Percentiles rank a stretch among this genome's conserved stretches.
Conservation (phyloP, 2,329 filamentous ascomycete species). For the Coniochaeta sp. region DNA sequence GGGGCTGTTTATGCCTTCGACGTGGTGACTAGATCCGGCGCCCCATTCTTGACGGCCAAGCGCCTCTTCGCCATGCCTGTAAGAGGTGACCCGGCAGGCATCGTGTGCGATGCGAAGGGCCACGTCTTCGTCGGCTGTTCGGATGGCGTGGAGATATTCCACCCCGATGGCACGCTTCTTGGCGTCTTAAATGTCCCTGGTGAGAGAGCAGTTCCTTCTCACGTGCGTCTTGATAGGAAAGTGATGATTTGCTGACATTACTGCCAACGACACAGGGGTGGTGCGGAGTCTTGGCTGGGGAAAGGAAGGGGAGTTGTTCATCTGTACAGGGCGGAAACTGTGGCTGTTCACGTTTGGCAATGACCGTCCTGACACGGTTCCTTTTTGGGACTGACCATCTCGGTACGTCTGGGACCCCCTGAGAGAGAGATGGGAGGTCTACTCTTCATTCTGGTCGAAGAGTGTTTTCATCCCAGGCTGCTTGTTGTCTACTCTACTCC, state of each 20-base stretch:
- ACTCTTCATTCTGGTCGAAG: too few species aligned
- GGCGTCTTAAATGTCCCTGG: conserved; percentile 31
- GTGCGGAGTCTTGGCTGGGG: conserved; percentile 39
- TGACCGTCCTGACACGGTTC: too few species aligned
- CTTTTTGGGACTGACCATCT: too few species aligned
- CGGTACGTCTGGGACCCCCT: too few species aligned
- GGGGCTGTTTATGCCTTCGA: conserved; percentile 43
- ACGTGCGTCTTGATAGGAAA: too few species aligned
- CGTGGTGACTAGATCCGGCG: conserved; percentile 25
- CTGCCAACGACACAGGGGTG: conserved; percentile 20
- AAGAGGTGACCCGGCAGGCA: conserved; percentile 34
- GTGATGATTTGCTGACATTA: background rate
- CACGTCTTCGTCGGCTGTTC: conserved; percentile 41
- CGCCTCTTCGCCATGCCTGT: conserved; percentile 45
- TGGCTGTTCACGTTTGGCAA: conserved; percentile 37
- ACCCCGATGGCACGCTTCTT: conserved; percentile 32
- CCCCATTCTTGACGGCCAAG: conserved; percentile 38
- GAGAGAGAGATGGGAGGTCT: too few species aligned
- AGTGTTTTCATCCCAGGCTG: too few species aligned
- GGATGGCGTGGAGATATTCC: conserved; percentile 45
- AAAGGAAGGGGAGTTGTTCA: conserved; percentile 32
- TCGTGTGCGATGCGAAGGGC: conserved; percentile 32
- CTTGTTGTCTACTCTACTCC: too few species aligned
- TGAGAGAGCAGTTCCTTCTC: conserved; percentile 11
- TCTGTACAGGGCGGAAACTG: conserved; percentile 38